phyloP scores from a whole-genome alignment of 345 rosid genomes.

The Cardiospermum halicacabum region DNA sequence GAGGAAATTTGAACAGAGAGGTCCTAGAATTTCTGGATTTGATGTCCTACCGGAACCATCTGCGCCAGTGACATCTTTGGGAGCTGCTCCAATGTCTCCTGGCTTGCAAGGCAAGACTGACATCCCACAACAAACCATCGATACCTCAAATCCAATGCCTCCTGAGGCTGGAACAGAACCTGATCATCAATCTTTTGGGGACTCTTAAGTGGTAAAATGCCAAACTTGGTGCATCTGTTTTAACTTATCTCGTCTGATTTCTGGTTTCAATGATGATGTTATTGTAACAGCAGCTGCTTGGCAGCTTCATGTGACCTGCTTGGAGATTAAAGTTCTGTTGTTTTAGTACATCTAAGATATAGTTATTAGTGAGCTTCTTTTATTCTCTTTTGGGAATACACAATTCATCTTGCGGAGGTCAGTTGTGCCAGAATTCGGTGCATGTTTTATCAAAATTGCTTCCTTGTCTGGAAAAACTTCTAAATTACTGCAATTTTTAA shows the following conservation, averaged over 20 bases:
- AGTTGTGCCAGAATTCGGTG: neutral
- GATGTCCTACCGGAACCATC: conserved; percentile 24
- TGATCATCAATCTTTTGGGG: conserved; percentile 3
- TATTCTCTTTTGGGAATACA: neutral
- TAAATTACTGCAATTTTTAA: neutral
- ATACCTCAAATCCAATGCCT: conserved; percentile 16
- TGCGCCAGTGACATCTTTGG: conserved; percentile 14
- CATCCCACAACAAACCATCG: conserved; percentile 5
- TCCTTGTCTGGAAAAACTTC: neutral
- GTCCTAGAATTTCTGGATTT: conserved; percentile 16
- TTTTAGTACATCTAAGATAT: neutral
- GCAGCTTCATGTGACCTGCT: neutral
- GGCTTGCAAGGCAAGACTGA: conserved; percentile 17
- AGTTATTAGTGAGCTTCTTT: neutral
- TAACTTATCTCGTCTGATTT: neutral
- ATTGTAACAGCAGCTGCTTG: neutral
- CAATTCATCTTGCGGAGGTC: conserved; percentile 6
- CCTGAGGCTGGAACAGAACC: conserved; percentile 13
- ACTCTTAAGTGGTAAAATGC: neutral
- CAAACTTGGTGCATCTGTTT: neutral
- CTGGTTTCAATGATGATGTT: neutral
- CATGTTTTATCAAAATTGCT: neutral
- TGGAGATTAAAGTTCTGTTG: neutral
- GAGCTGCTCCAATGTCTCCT: conserved; percentile 21
- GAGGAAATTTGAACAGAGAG: conserved; percentile 33